Conservation (phyloP, 345 rosid species). For the Erucastrum elatum region DNA sequence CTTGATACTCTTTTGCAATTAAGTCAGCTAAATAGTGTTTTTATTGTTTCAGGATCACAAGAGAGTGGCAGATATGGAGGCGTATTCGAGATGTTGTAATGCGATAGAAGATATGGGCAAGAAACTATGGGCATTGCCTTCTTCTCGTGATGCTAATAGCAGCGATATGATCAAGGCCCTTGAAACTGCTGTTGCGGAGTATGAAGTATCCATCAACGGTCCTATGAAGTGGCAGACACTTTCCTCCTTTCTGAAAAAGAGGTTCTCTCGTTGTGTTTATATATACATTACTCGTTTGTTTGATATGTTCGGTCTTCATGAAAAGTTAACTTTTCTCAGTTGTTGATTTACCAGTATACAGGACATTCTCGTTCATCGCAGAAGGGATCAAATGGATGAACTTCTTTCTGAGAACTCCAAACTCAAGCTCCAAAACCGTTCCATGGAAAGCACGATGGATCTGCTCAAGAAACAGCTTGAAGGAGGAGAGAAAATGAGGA, state of each 20-base stretch:
- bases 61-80: conserved; percentile 42
- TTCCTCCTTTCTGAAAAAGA: conserved; percentile 41
- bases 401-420: conserved; percentile 47
- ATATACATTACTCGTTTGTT: neutral
- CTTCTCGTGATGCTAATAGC: conserved; percentile 36
- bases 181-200: conserved; percentile 44
- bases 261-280: conserved; percentile 35
- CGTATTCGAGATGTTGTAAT: conserved; percentile 46
- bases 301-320: conserved; percentile 9
- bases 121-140: conserved; percentile 45
- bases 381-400: conserved; percentile 46
- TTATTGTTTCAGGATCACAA: conserved; percentile 32
- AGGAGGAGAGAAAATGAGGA: conserved; percentile 45
- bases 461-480: conserved; percentile 49
- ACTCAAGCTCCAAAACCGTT: conserved; percentile 41
- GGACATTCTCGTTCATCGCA: conserved; percentile 41
- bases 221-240: conserved; percentile 56
- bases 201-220: conserved; percentile 47
- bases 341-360: conserved; percentile 38
- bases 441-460: conserved; percentile 41
- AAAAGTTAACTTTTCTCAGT: conserved; percentile 2
- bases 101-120: conserved; percentile 50
- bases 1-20: neutral
- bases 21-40: neutral
- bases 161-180: conserved; percentile 44